Percentiles rank a stretch among this genome's conserved stretches.
Conservation (phyloP, 164 flowering plant species). For the Amborella trichopoda region DNA sequence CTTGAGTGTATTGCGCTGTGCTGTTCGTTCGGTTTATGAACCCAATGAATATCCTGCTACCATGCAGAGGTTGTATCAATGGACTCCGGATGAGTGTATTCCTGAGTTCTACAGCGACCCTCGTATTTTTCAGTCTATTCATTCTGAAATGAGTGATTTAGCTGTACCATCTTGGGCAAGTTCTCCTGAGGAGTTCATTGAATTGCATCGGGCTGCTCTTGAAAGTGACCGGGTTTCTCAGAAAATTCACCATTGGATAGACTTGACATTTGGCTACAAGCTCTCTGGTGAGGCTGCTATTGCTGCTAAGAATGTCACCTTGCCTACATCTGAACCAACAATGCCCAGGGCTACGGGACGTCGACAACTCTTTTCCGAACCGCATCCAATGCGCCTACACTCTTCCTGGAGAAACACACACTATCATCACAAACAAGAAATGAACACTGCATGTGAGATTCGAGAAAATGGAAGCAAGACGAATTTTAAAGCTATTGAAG, state of each 20-base stretch:
- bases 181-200: constrained; percentile 73
- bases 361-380: constrained; percentile 73
- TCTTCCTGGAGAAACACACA: constrained; percentile 6
- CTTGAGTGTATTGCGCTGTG: constrained; percentile 61
- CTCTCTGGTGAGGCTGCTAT: constrained; percentile 89
- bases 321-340: constrained; percentile 54
- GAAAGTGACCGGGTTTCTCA: constrained; percentile 72
- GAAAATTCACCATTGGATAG: constrained; percentile 88
- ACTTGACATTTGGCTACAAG: constrained; percentile 89
- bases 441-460: constrained; percentile 4
- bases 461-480: neutral
- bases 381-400: constrained; percentile 62
- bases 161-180: constrained; percentile 83
- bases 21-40: constrained; percentile 96
- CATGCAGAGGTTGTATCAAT: constrained; percentile 94
- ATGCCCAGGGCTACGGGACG: constrained; percentile 70
- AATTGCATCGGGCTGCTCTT: constrained; percentile 78
- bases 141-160: constrained; percentile 82
- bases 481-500: neutral
- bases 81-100: constrained; percentile 99
- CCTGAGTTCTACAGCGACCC: constrained; percentile 94
- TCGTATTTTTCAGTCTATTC: constrained; percentile 55
- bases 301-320: constrained; percentile 86
- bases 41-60: constrained; percentile 96
- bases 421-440: constrained; percentile 3